phyloP scores from a whole-genome alignment of 805 yeast genomes.

The Lachancea fermentati region DNA sequence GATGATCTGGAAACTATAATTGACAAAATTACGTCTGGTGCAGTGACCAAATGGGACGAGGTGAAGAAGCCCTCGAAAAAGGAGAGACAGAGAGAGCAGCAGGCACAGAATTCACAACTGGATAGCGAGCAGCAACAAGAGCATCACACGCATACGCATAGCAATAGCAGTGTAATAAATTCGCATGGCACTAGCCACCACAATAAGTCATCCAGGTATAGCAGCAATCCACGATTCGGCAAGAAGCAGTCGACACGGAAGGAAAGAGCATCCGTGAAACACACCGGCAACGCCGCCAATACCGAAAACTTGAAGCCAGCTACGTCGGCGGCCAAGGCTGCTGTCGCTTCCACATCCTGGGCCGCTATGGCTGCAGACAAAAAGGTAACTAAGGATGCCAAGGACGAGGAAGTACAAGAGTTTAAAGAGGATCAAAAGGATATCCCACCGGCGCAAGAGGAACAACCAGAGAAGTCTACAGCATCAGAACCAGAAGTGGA shows the following conservation, averaged over 20 bases:
- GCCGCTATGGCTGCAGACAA: constrained; percentile 32
- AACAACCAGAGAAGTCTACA: constrained; percentile 13
- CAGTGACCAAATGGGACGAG: constrained; percentile 90
- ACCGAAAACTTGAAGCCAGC: constrained; percentile 25
- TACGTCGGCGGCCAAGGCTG: constrained; percentile 22
- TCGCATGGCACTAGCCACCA: constrained; percentile 2
- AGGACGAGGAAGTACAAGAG: constrained; percentile 9
- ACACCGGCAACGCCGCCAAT: constrained; percentile 16
- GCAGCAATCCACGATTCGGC: constrained; percentile 7
- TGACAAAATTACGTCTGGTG: constrained; percentile 84
- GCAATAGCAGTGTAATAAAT: constrained; percentile 13
- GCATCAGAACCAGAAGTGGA: constrained; percentile 1
- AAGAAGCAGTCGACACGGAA: constrained; percentile 3
- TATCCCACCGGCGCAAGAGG: constrained; percentile 7
- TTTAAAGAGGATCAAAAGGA: constrained; percentile 10
- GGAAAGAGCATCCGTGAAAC: constrained; percentile 2
- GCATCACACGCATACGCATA: constrained; percentile 20
- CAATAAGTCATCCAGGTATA: constrained; percentile 2
- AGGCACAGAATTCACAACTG: constrained; percentile 17
- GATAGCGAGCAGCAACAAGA: constrained; percentile 17
- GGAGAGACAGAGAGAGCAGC: constrained; percentile 34
- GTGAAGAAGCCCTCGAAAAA: constrained; percentile 64
- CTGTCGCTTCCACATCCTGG: constrained; percentile 33
- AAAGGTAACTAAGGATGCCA: constrained; percentile 14
- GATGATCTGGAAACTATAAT: constrained; percentile 74